phyloP scores from a whole-genome alignment of 306 rosid genomes.

The Citrullus amarus region DNA sequence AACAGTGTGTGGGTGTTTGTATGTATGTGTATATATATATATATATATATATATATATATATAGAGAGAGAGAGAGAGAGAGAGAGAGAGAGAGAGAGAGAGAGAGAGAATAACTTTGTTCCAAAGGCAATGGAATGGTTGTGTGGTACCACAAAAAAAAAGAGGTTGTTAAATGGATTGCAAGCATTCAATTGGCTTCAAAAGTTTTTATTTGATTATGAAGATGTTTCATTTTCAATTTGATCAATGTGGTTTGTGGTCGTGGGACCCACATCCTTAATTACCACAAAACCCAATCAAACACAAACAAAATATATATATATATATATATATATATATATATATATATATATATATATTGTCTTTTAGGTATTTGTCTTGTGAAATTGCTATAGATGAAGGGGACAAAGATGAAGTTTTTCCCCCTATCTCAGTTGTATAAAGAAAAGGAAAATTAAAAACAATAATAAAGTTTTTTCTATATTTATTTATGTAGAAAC shows the following conservation, averaged over 20 bases:
- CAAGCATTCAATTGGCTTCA: neutral
- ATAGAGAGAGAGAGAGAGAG: neutral
- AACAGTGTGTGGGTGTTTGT: too few relatives aligned
- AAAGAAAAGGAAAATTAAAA: neutral
- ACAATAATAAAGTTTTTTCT: too few relatives aligned
- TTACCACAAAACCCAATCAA: neutral
- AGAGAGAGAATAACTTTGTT: neutral
- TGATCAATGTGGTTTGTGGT: neutral
- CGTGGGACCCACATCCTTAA: neutral
- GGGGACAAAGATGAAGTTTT: neutral
- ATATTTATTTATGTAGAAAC: too few relatives aligned
- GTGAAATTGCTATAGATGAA: neutral
- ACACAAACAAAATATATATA: neutral
- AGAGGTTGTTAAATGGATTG: neutral
- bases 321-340: neutral
- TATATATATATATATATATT: neutral
- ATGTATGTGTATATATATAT: neutral
- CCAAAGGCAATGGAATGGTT: constrained; percentile 6
- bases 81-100: neutral
- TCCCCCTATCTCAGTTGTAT: neutral
- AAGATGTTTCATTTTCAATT: neutral
- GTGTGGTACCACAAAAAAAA: neutral
- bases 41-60: too few relatives aligned
- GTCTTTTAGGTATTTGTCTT: neutral
- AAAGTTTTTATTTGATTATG: neutral